These are phyloP conservation scores for Aspergillus proliferans DNA, from an alignment of 2,329 filamentous ascomycete species.

Conservation along the genomic window DNA sequence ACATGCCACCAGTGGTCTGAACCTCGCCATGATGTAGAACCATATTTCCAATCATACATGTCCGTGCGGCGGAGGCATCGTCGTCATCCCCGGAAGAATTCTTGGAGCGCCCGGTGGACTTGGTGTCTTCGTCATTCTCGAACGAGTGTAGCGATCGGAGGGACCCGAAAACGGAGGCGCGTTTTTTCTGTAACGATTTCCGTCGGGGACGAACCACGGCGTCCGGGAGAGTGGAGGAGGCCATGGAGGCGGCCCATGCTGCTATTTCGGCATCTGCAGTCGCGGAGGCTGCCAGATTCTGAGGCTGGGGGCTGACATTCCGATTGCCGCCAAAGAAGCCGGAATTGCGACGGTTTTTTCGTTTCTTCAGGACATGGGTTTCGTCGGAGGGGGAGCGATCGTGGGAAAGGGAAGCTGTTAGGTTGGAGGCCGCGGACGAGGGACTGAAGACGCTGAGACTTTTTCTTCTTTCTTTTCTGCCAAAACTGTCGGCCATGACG, in stretches of 20 bases:
- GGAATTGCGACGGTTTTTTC: conserved; percentile 31
- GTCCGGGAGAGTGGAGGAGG: conserved; percentile 20
- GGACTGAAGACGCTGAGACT: conserved; percentile 29
- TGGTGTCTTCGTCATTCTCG: conserved; percentile 51
- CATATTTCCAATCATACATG: conserved; percentile 34
- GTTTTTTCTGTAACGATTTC: conserved; percentile 41
- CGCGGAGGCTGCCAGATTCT: conserved; percentile 14
- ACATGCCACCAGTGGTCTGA: conserved; percentile 63
- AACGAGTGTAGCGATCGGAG: conserved; percentile 48
- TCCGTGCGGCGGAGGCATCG: conserved; percentile 29
- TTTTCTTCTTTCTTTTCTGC: conserved; percentile 31
- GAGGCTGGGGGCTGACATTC: conserved; percentile 20
- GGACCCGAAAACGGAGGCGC: conserved; percentile 55
- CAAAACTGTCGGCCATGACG: conserved; percentile 27
- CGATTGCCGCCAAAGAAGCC: conserved; percentile 29
- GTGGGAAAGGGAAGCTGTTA: conserved; percentile 20
- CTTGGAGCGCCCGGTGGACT: conserved; percentile 46
- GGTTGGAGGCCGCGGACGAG: conserved; percentile 17
- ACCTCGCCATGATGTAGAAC: conserved; percentile 64
- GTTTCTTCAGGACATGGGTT: conserved; percentile 24
- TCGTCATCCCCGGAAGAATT: conserved; percentile 45
- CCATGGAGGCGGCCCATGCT: conserved; percentile 16
- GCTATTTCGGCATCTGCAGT: conserved; percentile 23
- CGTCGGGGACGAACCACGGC: conserved; percentile 29
- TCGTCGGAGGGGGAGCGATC: conserved; percentile 35